Percentiles rank a stretch among this genome's conserved stretches.
These are phyloP conservation scores for Coemansia sp. DNA, from an alignment of 192 early-diverging fungal species.

Conservation along the genomic window DNA sequence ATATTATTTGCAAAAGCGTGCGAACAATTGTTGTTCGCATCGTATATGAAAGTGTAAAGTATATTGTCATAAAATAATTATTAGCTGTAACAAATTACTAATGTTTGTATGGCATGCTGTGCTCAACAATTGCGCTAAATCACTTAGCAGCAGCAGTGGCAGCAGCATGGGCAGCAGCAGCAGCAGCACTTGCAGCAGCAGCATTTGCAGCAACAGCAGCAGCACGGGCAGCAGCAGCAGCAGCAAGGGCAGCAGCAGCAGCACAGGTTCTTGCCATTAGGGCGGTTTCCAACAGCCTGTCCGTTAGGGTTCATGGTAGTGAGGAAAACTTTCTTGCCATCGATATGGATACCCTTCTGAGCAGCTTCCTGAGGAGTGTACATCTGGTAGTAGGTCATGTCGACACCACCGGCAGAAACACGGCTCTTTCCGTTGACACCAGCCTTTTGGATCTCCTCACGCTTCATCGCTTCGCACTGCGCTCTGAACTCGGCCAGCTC, in stretches of 20 bases:
- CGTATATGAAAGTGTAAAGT: background rate
- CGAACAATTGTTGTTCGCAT: background rate
- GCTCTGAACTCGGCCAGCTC: slow-evolving; percentile 36
- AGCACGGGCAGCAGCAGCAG: slow-evolving; percentile 34
- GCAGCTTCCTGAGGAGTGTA: slow-evolving; percentile 19
- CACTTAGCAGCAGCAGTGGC: slow-evolving; percentile 32
- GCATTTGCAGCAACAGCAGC: slow-evolving; percentile 24
- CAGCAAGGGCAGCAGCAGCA: slow-evolving; percentile 38
- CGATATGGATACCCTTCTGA: slow-evolving; percentile 2
- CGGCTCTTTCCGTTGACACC: slow-evolving; percentile 35
- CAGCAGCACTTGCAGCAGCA: slow-evolving; percentile 29
- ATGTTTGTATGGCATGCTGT: background rate
- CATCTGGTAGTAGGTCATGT: slow-evolving; percentile 41
- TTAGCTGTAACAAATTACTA: background rate
- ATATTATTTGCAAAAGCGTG: background rate
- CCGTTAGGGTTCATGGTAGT: slow-evolving; percentile 5
- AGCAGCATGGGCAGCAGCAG: slow-evolving; percentile 24
- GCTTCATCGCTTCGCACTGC: slow-evolving; percentile 39
- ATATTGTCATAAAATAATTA: background rate
- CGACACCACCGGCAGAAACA: slow-evolving; percentile 11
- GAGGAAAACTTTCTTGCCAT: slow-evolving; percentile 13
- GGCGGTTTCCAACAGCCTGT: slow-evolving; percentile 33
- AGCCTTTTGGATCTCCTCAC: slow-evolving; percentile 19
- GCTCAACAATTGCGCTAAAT: background rate
- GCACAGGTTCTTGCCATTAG: slow-evolving; percentile 42